Evolutionary conservation across 164 flowering plant genomes (phyloP).

Genomic region (Chimonanthus salicifolius): DNA sequence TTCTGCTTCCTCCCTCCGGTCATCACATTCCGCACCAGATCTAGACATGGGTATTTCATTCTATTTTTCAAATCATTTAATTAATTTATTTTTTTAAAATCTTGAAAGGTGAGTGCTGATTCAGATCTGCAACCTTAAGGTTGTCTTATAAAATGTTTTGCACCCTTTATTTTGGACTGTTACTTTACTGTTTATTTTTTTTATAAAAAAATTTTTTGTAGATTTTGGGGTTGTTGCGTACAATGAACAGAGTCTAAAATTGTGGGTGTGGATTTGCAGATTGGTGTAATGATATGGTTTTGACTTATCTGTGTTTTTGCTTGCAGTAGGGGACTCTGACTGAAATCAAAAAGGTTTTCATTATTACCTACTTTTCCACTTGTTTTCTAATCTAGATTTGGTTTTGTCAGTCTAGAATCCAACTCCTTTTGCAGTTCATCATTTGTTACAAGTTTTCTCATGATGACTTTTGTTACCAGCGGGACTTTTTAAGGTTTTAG

Average conservation of each 20-base stretch:
- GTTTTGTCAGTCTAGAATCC: slow-evolving; percentile 25
- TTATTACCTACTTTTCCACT: slow-evolving; percentile 27
- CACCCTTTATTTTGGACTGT: too few relatives aligned
- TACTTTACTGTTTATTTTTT: background rate
- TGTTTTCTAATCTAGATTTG: slow-evolving; percentile 5
- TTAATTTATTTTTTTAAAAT: background rate
- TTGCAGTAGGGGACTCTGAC: slow-evolving; percentile 1
- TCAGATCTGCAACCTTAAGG: too few relatives aligned
- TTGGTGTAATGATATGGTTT: slow-evolving; percentile 56
- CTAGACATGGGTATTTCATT: background rate
- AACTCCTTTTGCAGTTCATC: slow-evolving; percentile 19
- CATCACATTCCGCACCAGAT: background rate
- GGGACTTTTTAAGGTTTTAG: too few relatives aligned
- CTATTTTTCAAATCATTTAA: background rate
- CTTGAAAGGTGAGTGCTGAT: too few relatives aligned
- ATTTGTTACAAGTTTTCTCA: slow-evolving; percentile 23
- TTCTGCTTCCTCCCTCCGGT: slow-evolving; percentile 15
- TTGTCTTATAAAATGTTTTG: too few relatives aligned
- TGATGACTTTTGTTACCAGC: slow-evolving; percentile 15
- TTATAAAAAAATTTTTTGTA: background rate
- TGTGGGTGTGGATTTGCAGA: slow-evolving; percentile 30
- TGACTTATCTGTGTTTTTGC: slow-evolving; percentile 6
- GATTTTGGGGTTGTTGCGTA: background rate
- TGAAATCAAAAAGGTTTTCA: slow-evolving; percentile 26
- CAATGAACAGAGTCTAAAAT: slow-evolving; percentile 11